Base-by-base conservation (phyloP, 164 flowering plant genomes). In the Pachysandra terminalis region DNA sequence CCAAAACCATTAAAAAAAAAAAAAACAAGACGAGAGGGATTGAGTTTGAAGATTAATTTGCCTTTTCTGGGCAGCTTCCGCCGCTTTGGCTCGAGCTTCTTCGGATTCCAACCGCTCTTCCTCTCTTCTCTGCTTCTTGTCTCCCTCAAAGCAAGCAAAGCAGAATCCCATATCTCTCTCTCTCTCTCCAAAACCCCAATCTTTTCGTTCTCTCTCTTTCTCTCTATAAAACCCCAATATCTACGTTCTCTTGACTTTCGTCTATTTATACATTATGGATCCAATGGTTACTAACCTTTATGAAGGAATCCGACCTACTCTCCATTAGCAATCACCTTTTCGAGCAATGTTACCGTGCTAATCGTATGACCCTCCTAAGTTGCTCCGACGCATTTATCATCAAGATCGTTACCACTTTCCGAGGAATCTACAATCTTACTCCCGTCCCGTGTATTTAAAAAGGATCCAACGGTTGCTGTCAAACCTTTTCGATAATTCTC, bases 11-110 rank as follows among this genome's bases (percentile, higher is more conserved):
- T n/a, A n/a, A n/a, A 45, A 10, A 45, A 45, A 15, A 13, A 13
- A 56, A n/a, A 67, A 21, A 16, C 8, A 41, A 6, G 41, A 19
- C 23, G 19, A 66, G 41, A 54, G 37, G 15, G 51, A 45, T 12
- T 45, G 51, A 45, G 15, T 45, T 45, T 45, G 15, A 45, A 45
- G 51, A 45, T 51, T 40, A 21, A 16, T 23, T 52, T 64, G 75
- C 98, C 97, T 81, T 79, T 71, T 86, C 73, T 86, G 85, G 28
- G 98, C 98, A 53, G 98, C 98, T 77, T 93, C 97, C 35, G 97
- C 93, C 23, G 97, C 93, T 71, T 60, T 87, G 21, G 83, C 86
- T 9, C 97, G 92, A 63, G 87, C 97, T 79, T 90, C 92, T 51
- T 71, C 81, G 22, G 93, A 87, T n/a, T 88, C 86, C 60, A 84